phyloP scores from a whole-genome alignment of 2,329 filamentous ascomycete genomes.

The Thelonectria olida region DNA sequence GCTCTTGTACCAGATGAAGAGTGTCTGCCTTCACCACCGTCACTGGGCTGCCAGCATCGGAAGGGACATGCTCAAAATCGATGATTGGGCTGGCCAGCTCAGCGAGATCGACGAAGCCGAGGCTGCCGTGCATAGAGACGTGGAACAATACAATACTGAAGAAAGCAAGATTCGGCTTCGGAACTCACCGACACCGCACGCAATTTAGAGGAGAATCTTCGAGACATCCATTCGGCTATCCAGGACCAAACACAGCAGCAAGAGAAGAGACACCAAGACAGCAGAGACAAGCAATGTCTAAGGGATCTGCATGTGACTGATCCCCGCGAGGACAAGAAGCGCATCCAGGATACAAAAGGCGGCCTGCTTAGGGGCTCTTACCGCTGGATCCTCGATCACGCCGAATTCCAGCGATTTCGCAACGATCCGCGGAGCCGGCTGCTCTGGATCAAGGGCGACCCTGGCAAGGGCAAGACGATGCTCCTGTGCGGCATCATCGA shows the following conservation, averaged over 20 bases:
- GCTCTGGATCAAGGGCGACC: slow-evolving; percentile 51
- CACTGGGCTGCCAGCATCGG: slow-evolving; percentile 40
- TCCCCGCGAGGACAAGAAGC: slow-evolving; percentile 45
- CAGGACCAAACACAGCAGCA: slow-evolving; percentile 12
- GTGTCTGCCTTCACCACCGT: slow-evolving; percentile 47
- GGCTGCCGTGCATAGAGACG: slow-evolving; percentile 15
- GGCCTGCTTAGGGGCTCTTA: slow-evolving; percentile 45
- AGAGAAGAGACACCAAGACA: background rate
- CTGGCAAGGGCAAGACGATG: slow-evolving; percentile 57
- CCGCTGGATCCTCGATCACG: slow-evolving; percentile 46
- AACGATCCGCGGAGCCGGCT: slow-evolving; percentile 27
- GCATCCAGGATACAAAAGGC: slow-evolving; percentile 48
- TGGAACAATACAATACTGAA: slow-evolving; percentile 6
- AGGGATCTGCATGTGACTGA: slow-evolving; percentile 38
- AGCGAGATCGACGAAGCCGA: slow-evolving; percentile 41
- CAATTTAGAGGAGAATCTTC: slow-evolving; percentile 3
- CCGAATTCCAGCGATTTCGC: slow-evolving; percentile 28
- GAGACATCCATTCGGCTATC: slow-evolving; percentile 13
- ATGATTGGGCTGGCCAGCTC: slow-evolving; percentile 48
- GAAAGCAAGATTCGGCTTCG: slow-evolving; percentile 10
- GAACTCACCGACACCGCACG: background rate
- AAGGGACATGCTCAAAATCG: slow-evolving; percentile 40
- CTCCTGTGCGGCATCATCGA: slow-evolving; percentile 22
- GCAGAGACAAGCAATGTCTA: slow-evolving; percentile 10
- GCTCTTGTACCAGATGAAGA: slow-evolving; percentile 53